Evolutionary conservation across 2,329 filamentous ascomycete genomes (phyloP).

Genomic region (Parascedosporium putredinis): DNA sequence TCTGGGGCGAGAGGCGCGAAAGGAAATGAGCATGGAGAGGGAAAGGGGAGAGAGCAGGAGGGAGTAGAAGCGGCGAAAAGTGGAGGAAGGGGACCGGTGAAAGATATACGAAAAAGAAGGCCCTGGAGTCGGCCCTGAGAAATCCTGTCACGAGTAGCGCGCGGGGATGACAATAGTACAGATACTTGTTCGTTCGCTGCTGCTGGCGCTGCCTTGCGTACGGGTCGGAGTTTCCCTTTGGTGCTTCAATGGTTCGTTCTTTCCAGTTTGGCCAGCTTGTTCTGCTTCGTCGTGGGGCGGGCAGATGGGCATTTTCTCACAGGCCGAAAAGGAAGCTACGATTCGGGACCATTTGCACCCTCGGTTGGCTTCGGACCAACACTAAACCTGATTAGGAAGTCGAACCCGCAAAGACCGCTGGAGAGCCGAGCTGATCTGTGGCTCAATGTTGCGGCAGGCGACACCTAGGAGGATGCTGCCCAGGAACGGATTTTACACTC

Average conservation of each 20-base stretch:
- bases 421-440: neutral
- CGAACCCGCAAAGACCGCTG: neutral
- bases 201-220: too few species aligned
- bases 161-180: too few species aligned
- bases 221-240: too few species aligned
- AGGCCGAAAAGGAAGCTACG: neutral
- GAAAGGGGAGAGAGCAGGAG: slow-evolving; percentile 12
- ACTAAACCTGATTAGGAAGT: slow-evolving; percentile 2
- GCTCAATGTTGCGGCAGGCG: too few species aligned
- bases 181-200: too few species aligned
- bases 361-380: slow-evolving; percentile 4
- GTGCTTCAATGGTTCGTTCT: neutral
- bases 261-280: neutral
- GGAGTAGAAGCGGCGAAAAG: slow-evolving; percentile 13
- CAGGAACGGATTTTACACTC: too few species aligned
- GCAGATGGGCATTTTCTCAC: neutral
- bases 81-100: slow-evolving; percentile 14
- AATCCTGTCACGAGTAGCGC: neutral
- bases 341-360: neutral
- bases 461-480: too few species aligned
- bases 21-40: slow-evolving; percentile 11
- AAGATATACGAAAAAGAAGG: neutral
- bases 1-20: slow-evolving; percentile 11
- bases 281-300: neutral
- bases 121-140: too few species aligned